A percentile compares a stretch with the other conserved stretches of the same genome.
Conservation (phyloP, 2,329 filamentous ascomycete genomes). For the Talaromyces sp. region DNA sequence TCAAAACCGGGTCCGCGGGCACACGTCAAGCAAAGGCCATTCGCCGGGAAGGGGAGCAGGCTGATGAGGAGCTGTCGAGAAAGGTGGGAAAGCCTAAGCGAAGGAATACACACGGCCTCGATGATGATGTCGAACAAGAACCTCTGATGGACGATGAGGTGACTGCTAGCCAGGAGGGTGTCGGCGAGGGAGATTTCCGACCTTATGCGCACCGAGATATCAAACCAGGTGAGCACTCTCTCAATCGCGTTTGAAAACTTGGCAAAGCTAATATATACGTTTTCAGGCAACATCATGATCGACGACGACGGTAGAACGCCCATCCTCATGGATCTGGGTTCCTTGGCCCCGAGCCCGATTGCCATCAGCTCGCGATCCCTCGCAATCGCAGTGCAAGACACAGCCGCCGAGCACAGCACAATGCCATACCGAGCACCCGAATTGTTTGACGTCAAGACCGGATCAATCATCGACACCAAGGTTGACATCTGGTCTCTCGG, state of each 20-base stretch:
- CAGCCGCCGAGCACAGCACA: slow-evolving; percentile 90
- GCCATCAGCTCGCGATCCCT: slow-evolving; percentile 85
- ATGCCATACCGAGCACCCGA: slow-evolving; percentile 98
- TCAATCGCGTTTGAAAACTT: background rate
- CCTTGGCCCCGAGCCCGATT: slow-evolving; percentile 79
- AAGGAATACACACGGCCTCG: slow-evolving; percentile 42
- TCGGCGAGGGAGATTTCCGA: slow-evolving; percentile 63
- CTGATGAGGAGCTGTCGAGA: slow-evolving; percentile 43
- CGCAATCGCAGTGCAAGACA: slow-evolving; percentile 89
- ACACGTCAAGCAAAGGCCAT: slow-evolving; percentile 53
- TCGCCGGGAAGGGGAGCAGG: slow-evolving; percentile 52
- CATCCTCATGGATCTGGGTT: slow-evolving; percentile 96
- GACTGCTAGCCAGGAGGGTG: slow-evolving; percentile 61
- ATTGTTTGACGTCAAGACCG: slow-evolving; percentile 96
- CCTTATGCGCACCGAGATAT: slow-evolving; percentile 95
- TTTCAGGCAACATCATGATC: slow-evolving; percentile 89
- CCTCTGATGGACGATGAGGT: slow-evolving; percentile 79
- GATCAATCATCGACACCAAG: slow-evolving; percentile 86
- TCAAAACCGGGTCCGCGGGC: slow-evolving; percentile 52
- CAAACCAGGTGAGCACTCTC: slow-evolving; percentile 70
- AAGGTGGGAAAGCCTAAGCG: slow-evolving; percentile 34
- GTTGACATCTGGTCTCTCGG: slow-evolving; percentile 97
- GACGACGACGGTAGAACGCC: slow-evolving; percentile 81
- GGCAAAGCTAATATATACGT: background rate
- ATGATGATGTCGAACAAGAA: slow-evolving; percentile 68